phyloP scores from a whole-genome alignment of 805 yeast species.

The Debaryomyces prosopidis region DNA sequence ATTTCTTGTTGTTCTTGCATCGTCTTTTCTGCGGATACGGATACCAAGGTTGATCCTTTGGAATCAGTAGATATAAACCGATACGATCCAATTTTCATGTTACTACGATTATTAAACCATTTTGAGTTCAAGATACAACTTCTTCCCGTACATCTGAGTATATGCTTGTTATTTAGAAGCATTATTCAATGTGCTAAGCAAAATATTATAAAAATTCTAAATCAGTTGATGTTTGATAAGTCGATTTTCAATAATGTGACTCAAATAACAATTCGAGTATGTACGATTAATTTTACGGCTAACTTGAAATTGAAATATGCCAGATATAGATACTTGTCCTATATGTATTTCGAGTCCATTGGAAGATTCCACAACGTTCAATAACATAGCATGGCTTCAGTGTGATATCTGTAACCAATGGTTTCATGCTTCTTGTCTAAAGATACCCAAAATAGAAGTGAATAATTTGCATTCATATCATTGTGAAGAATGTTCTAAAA shows the following conservation, averaged over 20 bases:
- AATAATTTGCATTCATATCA: slow-evolving; percentile 49
- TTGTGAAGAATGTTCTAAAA: slow-evolving; percentile 48
- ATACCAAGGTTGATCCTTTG: no score
- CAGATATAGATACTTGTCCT: slow-evolving; percentile 20
- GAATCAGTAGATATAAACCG: no score
- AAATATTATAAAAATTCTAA: no score
- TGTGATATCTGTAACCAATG: slow-evolving; percentile 57
- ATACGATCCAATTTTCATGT: no score
- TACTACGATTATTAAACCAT: no score
- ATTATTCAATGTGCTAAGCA: no score
- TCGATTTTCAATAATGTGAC: no score
- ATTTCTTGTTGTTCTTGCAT: slow-evolving; percentile 23
- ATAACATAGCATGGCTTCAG: slow-evolving; percentile 47
- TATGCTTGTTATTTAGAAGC: no score
- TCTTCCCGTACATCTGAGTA: no score
- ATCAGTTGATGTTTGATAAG: no score
- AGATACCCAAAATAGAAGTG: slow-evolving; percentile 32
- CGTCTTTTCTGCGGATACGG: neutral
- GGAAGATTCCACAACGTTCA: slow-evolving; percentile 9
- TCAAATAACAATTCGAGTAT: no score
- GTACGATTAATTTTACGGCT: neutral
- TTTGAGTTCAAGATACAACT: no score
- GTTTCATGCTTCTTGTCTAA: slow-evolving; percentile 56
- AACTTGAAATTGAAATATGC: slow-evolving; percentile 7
- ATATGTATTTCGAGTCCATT: slow-evolving; percentile 16